Base-by-base conservation (phyloP, 75 land plant genomes). In the Pinus tabuliformis region DNA sequence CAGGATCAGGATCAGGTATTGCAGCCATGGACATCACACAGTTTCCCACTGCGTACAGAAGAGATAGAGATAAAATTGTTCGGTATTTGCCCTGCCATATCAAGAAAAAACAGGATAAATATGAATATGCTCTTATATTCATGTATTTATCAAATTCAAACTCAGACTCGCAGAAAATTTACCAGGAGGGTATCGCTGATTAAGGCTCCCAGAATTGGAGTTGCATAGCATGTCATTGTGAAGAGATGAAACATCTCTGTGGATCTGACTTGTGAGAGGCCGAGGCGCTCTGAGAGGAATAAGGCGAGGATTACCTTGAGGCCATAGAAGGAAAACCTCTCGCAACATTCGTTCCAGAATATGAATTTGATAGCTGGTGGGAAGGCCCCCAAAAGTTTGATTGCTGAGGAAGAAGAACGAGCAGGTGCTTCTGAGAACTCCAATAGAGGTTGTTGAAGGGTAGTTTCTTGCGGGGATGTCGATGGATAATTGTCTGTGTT, bases 341-440 rank as follows among this genome's bases (percentile, higher is more conserved):
- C 84, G 37, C 84, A 83, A 56, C 79, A 83, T 73, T 83, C 84
- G 49, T 83, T 83, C 84, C 84, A 83, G 22, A 83, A 59, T 54
- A 83, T 60, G 56, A 75, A 83, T 75, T 83, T 83, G 30, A 83
- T 80, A 18, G 83, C 70, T 16, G 79, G 68, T 56, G 79, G 79
- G 13, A 76, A 76, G 8, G 65, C 15, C 28, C 56, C 18, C 56
- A 62, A 65, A 15, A 64, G 57, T 37, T 42, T 42, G 26, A 76
- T 61, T 13, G 16, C 77, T 62, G 54, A 49, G 13, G 3, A 49
- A 49, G 54, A 49, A 49, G 54, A 49, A 2, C 2, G 12, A 49
- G 54, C 12, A 49, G 54, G 54, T 9, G 54, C 54, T 49, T 49
- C 54, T 49, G 54, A 49, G 54, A 49, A 49, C 54, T 49, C 54